Conservation (phyloP, 306 rosid species). For the Quercus parvula region DNA sequence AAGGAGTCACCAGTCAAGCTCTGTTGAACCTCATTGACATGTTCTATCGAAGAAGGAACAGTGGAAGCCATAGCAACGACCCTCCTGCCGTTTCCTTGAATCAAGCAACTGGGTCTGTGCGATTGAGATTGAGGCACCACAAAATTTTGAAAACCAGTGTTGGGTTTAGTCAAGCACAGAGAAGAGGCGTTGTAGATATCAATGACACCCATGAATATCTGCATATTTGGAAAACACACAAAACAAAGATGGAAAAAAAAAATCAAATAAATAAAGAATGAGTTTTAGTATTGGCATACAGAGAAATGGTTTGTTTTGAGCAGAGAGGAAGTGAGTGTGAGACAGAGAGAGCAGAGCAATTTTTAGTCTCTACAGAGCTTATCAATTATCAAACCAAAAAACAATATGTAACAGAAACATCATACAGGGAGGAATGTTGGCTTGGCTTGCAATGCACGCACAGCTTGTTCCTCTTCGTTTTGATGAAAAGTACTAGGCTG, state of each 20-base stretch:
- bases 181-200: conserved; percentile 31
- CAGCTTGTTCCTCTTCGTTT: no score
- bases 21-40: conserved; percentile 34
- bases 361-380: no score
- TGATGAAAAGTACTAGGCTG: no score
- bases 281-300: neutral
- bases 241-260: neutral
- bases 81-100: conserved; percentile 33
- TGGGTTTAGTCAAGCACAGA: conserved; percentile 21
- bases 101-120: conserved; percentile 30
- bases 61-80: conserved; percentile 57
- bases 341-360: neutral
- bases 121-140: conserved; percentile 10
- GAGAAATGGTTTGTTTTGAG: neutral
- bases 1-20: conserved; percentile 69
- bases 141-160: conserved; percentile 12
- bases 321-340: neutral
- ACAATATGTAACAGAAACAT: no score
- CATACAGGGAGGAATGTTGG: no score
- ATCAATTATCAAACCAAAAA: no score
- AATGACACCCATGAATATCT: conserved; percentile 60
- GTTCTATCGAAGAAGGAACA: conserved; percentile 38
- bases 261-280: neutral
- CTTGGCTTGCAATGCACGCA: no score
- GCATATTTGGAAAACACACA: neutral